phyloP scores from a whole-genome alignment of 1,284 basidiomycete species.

The Ustilago esculenta region DNA sequence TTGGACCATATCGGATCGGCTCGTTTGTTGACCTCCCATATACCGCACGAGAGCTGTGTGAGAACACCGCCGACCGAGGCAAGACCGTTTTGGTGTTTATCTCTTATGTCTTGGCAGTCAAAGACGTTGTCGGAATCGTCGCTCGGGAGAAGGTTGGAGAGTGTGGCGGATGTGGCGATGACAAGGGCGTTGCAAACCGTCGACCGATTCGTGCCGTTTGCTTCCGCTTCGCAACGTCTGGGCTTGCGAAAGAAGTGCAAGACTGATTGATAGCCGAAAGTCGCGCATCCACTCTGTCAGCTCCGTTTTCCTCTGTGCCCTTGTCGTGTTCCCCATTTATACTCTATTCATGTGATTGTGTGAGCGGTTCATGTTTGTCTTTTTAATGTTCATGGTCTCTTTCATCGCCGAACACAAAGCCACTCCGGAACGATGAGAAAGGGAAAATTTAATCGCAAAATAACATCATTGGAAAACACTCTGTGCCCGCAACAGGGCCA shows the following conservation, averaged over 20 bases:
- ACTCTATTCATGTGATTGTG: no score
- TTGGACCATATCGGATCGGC: constrained; percentile 33
- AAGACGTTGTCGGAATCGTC: constrained; percentile 7
- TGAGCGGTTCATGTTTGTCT: no score
- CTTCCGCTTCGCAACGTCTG: background rate
- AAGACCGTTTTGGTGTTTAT: background rate
- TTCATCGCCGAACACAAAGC: no score
- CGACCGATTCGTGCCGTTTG: constrained; percentile 8
- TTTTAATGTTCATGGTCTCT: no score
- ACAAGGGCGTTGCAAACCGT: constrained; percentile 9
- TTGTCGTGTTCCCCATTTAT: no score
- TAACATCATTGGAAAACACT: constrained; percentile 13
- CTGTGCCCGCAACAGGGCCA: constrained; percentile 39
- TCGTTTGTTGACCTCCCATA: constrained; percentile 18
- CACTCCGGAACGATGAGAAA: no score
- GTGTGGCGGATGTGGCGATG: constrained; percentile 2
- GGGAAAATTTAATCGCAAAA: no score
- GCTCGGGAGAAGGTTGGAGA: constrained; percentile 6
- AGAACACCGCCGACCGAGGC: constrained; percentile 10
- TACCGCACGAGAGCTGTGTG: constrained; percentile 29
- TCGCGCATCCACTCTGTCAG: background rate
- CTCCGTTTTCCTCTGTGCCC: no score
- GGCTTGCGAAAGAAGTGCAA: constrained; percentile 15
- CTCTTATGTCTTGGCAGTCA: constrained; percentile 9
- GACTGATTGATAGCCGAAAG: constrained; percentile 16